Evolutionary conservation across 2,329 filamentous ascomycete genomes (phyloP), one percentile per base, ranked within the genome.

Genomic region (Pyrenophora graminea): DNA sequence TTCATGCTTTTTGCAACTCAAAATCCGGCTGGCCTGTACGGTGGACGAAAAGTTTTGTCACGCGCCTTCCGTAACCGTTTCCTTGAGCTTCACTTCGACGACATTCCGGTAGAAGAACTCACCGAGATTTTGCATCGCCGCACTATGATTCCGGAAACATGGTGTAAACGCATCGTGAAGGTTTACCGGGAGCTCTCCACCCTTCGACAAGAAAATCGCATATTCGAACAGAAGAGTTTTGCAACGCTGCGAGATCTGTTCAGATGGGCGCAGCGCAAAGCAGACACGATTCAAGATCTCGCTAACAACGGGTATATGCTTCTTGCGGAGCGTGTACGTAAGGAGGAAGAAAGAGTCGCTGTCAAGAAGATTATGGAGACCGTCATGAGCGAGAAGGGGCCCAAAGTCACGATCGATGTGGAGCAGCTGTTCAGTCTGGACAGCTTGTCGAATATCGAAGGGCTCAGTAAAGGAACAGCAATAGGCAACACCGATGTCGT

Each of bases 1-100:
- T 99, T 99, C 72, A 96, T 97, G 85, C 83, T 99, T 0, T 99
- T 99, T 67, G 94, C 94, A 1, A 99, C 94, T 0, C 94, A 99
- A 69, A 99, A 99, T 62, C 94, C 94, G 0, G 89, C 95, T 18
- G 94, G 94, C 31, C 77, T 99, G 1, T 99, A 99, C 64, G 95
- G 95, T 51, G 94, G 94, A 13, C 84, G 94, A 63, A 99, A 99
- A 69, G 86, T 90, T 0, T 80, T 99, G 6, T 97, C 94, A 1
- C 84, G 95, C 36, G 94, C 94, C 1, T 99, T 99, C 74, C 86
- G 95, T 47, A 99, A 99, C 71, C 85, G 94, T 66, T 99, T 99
- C 66, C 81, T 99, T 3, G 94, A 99, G 73, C 79, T 99, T 4
- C 94, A 99, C 72, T 97, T 96, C 65, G 94, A 97, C 63, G 95